These are phyloP conservation scores for Neltuma alba DNA, from an alignment of 306 rosid species.

Conservation along the genomic window DNA sequence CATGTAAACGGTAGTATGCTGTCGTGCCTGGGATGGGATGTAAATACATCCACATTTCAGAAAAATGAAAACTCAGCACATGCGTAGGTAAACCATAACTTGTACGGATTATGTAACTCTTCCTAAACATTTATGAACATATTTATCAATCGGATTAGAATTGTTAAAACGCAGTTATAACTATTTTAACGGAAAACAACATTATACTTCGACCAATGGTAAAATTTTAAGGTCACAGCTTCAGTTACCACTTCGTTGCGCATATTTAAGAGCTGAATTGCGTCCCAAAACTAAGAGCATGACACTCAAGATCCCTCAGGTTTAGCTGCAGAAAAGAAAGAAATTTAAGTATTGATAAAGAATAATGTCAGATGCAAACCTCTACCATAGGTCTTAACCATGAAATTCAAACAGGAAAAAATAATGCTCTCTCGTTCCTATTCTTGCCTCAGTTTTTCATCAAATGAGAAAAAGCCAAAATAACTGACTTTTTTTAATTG, in stretches of 20 bases:
- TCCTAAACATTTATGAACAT: background rate
- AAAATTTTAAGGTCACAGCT: conserved; percentile 3
- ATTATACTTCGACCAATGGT: background rate
- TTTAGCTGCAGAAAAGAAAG: conserved; percentile 66
- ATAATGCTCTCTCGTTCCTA: background rate
- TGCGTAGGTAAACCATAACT: background rate
- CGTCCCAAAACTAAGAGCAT: conserved; percentile 78
- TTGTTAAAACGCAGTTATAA: background rate
- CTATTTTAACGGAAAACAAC: conserved; percentile 9
- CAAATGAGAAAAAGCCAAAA: conserved; percentile 22
- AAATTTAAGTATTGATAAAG: conserved; percentile 17
- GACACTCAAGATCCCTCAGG: conserved; percentile 81
- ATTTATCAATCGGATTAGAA: conserved; percentile 17
- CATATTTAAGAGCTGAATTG: conserved; percentile 48
- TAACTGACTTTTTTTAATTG: background rate
- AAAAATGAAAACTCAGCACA: background rate
- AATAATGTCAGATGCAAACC: conserved; percentile 21
- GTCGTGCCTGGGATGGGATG: conserved; percentile 15
- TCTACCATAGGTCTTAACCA: background rate
- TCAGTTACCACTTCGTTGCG: conserved; percentile 41
- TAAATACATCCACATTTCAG: background rate
- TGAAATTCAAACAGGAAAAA: conserved; percentile 20
- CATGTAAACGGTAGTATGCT: conserved; percentile 10
- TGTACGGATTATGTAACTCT: background rate
- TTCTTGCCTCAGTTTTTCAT: conserved; percentile 24